Evolutionary conservation across 345 rosid genomes (phyloP).

Genomic region (Pugionium dolabratum): DNA sequence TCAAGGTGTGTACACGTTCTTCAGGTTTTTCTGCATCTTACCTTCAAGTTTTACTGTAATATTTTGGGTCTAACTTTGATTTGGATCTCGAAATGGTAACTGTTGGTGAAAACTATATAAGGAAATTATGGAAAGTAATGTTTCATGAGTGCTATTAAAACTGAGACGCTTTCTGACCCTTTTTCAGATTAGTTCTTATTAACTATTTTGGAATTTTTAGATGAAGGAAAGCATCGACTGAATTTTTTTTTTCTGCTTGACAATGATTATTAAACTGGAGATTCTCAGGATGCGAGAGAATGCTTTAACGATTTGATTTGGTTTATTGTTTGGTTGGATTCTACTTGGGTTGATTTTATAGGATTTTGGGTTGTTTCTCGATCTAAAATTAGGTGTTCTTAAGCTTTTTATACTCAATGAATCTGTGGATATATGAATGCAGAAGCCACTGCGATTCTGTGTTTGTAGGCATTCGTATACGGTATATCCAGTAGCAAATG

Average conservation of each 20-base stretch:
- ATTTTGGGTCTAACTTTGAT: neutral
- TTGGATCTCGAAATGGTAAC: slow-evolving; percentile 33
- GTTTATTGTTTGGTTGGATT: slow-evolving; percentile 3
- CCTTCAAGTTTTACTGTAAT: neutral
- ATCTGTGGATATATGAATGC: neutral
- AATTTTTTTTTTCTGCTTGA: neutral
- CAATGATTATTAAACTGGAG: neutral
- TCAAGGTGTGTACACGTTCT: slow-evolving; percentile 50
- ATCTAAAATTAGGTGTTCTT: neutral
- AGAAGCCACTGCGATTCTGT: no score
- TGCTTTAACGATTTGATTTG: slow-evolving; percentile 1
- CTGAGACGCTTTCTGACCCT: neutral
- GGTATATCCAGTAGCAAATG: neutral
- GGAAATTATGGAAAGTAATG: slow-evolving; percentile 12
- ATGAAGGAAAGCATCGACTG: neutral
- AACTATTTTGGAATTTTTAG: slow-evolving; percentile 1
- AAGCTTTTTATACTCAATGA: neutral
- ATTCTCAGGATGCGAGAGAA: neutral
- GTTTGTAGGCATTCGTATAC: no score
- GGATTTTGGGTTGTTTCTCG: neutral
- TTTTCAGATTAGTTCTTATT: neutral
- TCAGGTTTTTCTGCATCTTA: neutral
- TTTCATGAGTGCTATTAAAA: neutral
- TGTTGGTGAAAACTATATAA: slow-evolving; percentile 12
- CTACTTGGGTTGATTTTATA: neutral